Conservation (phyloP, 1,139 yeast species). For the Barnettozyma hawaiiensis region DNA sequence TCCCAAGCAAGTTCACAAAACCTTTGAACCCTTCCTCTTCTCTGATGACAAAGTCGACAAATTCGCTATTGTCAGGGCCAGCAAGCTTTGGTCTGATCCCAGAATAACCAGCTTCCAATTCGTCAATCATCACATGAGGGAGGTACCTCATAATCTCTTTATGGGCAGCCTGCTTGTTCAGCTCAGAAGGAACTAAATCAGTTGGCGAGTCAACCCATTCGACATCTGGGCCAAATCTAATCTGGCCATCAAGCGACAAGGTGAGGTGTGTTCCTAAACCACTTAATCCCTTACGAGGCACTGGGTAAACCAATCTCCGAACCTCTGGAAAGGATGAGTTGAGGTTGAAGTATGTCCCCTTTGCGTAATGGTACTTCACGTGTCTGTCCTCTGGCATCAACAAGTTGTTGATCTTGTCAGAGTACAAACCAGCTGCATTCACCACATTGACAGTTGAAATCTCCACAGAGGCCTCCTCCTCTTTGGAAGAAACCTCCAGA, state of each 20-base stretch:
- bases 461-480: conserved; percentile 33
- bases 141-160: conserved; percentile 58
- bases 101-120: conserved; percentile 61
- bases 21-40: conserved; percentile 69
- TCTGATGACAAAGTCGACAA: conserved; percentile 69
- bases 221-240: conserved; percentile 83
- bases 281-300: conserved; percentile 65
- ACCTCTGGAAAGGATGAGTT: conserved; percentile 32
- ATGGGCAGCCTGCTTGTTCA: conserved; percentile 49
- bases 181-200: conserved; percentile 43
- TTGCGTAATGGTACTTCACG: conserved; percentile 59
- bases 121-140: conserved; percentile 47
- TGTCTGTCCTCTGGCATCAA: conserved; percentile 61
- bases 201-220: conserved; percentile 63
- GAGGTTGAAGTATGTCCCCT: conserved; percentile 65
- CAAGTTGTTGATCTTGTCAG: conserved; percentile 63
- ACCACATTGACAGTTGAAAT: conserved; percentile 55
- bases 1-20: conserved; percentile 72
- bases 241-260: conserved; percentile 71
- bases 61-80: conserved; percentile 40
- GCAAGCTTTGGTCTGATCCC: conserved; percentile 80
- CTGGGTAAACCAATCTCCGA: conserved; percentile 61
- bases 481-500: conserved; percentile 32
- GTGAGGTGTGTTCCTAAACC: conserved; percentile 87
- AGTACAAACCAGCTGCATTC: conserved; percentile 76